These are phyloP conservation scores for Chalara sp. DNA, from an alignment of 2,329 filamentous ascomycete genomes.

Conservation along the genomic window DNA sequence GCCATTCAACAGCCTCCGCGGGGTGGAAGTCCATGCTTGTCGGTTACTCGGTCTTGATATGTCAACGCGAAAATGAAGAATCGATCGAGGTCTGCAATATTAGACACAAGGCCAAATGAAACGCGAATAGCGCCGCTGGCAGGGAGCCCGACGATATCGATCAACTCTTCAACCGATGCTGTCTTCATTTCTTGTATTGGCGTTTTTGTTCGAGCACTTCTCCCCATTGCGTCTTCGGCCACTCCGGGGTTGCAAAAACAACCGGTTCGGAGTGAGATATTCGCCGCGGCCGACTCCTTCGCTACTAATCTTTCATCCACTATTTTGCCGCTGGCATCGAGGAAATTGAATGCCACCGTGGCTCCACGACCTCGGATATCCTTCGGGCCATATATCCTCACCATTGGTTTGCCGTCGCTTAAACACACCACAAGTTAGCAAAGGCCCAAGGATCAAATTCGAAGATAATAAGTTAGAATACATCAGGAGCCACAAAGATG, in stretches of 20 bases:
- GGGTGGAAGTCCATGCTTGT: not conserved
- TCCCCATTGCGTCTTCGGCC: slow-evolving; percentile 28
- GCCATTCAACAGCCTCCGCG: slow-evolving; percentile 1
- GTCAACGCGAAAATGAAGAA: slow-evolving; percentile 29
- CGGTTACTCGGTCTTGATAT: slow-evolving; percentile 26
- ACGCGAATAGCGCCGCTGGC: slow-evolving; percentile 31
- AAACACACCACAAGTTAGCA: too few species aligned
- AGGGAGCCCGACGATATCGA: slow-evolving; percentile 14
- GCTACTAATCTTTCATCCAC: slow-evolving; percentile 33
- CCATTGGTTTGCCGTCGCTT: slow-evolving; percentile 27
- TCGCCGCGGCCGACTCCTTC: slow-evolving; percentile 24
- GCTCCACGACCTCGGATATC: slow-evolving; percentile 26
- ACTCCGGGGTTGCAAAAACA: slow-evolving; percentile 38
- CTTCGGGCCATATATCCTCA: slow-evolving; percentile 30
- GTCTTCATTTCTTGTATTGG: slow-evolving; percentile 4
- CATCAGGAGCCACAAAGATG: too few species aligned
- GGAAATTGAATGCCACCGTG: slow-evolving; percentile 34
- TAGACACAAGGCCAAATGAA: slow-evolving; percentile 34
- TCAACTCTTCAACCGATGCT: slow-evolving; percentile 19
- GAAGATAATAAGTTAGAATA: too few species aligned
- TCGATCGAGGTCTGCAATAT: slow-evolving; percentile 28
- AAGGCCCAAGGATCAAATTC: too few species aligned
- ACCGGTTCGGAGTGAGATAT: slow-evolving; percentile 34
- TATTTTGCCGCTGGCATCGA: slow-evolving; percentile 26
- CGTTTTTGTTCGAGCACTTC: not conserved